Evolutionary conservation across 2,329 filamentous ascomycete genomes (phyloP).

Genomic region (Fusarium proliferatum): DNA sequence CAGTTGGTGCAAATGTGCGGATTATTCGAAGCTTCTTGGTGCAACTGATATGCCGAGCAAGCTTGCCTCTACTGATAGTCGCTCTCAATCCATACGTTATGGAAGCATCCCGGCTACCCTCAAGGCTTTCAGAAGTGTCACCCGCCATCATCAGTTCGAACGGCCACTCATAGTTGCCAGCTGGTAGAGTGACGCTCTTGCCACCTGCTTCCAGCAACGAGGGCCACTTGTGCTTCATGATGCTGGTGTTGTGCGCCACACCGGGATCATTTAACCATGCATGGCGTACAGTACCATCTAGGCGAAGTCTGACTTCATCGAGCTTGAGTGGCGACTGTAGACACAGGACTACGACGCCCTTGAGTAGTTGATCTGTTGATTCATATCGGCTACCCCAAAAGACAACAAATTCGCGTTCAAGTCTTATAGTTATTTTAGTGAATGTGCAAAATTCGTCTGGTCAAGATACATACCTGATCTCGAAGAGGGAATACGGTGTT

Average conservation of each 20-base stretch:
- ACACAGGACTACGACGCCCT: conserved; percentile 78
- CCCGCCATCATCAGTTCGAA: conserved; percentile 79
- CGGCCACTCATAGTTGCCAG: conserved; percentile 85
- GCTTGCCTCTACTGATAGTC: conserved; percentile 84
- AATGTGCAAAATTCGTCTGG: too few relatives aligned
- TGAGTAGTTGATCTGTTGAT: conserved; percentile 77
- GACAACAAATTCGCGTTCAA: conserved; percentile 81
- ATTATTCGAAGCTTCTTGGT: conserved; percentile 81
- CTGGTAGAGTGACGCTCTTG: conserved; percentile 66
- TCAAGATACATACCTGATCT: conserved; percentile 60
- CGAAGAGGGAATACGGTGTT: conserved; percentile 51
- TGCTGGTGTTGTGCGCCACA: conserved; percentile 64
- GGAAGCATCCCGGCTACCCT: conserved; percentile 85
- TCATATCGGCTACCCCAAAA: conserved; percentile 80
- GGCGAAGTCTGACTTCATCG: conserved; percentile 76
- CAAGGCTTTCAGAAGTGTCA: conserved; percentile 83
- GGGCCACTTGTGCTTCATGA: conserved; percentile 76
- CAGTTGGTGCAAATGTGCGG: conserved; percentile 77
- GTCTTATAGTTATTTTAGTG: conserved; percentile 30
- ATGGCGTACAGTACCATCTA: conserved; percentile 73
- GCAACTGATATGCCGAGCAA: conserved; percentile 84
- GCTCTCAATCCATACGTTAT: conserved; percentile 92
- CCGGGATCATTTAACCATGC: conserved; percentile 67
- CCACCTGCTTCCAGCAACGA: conserved; percentile 67
- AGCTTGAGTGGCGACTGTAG: conserved; percentile 74